These are phyloP conservation scores for Herpetomonas tarakana DNA, from an alignment of 208 protist genomes.

Conservation along the genomic window DNA sequence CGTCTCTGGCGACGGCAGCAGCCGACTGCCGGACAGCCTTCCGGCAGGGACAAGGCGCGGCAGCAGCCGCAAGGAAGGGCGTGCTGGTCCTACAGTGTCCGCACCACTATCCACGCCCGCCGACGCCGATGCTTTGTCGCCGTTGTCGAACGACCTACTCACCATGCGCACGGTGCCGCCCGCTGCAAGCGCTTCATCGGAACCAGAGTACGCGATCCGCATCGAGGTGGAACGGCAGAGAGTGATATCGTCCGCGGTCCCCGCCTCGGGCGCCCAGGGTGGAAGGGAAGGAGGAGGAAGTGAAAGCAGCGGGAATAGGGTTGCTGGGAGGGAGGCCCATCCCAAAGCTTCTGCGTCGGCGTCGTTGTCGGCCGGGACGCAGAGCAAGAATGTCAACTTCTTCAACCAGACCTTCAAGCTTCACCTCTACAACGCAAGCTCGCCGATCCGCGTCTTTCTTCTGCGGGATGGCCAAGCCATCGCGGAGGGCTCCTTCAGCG, in stretches of 20 bases:
- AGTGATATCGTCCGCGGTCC: constrained; percentile 19
- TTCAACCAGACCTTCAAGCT: constrained; percentile 27
- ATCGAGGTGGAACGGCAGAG: constrained; percentile 21
- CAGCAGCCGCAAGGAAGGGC: not conserved
- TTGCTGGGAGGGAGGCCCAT: not conserved
- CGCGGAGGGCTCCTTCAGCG: constrained; percentile 16
- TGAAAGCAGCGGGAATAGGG: not conserved
- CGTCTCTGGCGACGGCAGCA: too few species aligned
- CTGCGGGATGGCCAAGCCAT: constrained; percentile 20
- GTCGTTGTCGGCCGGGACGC: constrained; percentile 3
- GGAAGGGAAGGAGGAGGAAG: not conserved
- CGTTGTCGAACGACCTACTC: too few species aligned
- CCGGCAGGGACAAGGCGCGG: not conserved
- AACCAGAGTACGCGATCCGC: constrained; percentile 23
- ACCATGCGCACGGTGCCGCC: too few species aligned
- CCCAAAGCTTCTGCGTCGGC: too few species aligned
- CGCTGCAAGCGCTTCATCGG: too few species aligned
- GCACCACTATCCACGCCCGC: too few species aligned
- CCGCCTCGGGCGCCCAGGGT: constrained; percentile 3
- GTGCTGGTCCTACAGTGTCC: too few species aligned
- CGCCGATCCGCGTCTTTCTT: constrained; percentile 11
- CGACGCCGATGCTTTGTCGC: too few species aligned
- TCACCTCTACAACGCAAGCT: constrained; percentile 25
- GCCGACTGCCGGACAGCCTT: too few species aligned
- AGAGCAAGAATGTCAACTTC: constrained; percentile 17